Conservation (phyloP, 192 early-diverging fungal genomes). For the Coemansia sp. region DNA sequence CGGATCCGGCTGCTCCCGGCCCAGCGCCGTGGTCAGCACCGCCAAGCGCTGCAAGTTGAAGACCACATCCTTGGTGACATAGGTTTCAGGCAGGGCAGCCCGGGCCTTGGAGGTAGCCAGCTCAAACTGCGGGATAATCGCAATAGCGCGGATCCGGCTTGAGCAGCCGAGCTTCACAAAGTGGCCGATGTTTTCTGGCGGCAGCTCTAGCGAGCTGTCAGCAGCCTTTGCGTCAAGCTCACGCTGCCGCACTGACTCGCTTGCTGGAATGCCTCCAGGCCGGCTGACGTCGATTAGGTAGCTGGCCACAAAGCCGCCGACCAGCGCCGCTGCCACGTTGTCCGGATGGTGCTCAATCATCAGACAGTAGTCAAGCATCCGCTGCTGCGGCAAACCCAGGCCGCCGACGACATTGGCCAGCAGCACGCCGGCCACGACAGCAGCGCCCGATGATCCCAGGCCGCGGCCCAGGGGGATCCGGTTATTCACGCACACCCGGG, state of each 20-base stretch:
- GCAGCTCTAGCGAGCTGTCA: slow-evolving; percentile 22
- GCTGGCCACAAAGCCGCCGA: slow-evolving; percentile 91
- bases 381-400: slow-evolving; percentile 64
- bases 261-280: slow-evolving; percentile 27
- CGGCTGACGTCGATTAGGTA: slow-evolving; percentile 63
- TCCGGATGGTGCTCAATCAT: slow-evolving; percentile 97
- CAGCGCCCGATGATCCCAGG: slow-evolving; percentile 93
- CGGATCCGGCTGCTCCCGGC: slow-evolving; percentile 64
- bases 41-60: slow-evolving; percentile 94
- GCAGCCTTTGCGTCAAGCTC: slow-evolving; percentile 20
- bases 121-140: slow-evolving; percentile 87
- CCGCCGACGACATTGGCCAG: slow-evolving; percentile 73
- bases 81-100: slow-evolving; percentile 72
- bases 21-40: slow-evolving; percentile 83
- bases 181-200: slow-evolving; percentile 64
- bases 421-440: slow-evolving; percentile 89
- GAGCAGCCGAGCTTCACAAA: slow-evolving; percentile 66
- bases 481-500: slow-evolving; percentile 78
- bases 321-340: slow-evolving; percentile 89
- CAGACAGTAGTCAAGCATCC: slow-evolving; percentile 87
- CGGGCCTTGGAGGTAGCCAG: slow-evolving; percentile 89
- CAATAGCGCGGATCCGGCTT: slow-evolving; percentile 67
- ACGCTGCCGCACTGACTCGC: slow-evolving; percentile 24
- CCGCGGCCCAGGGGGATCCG: slow-evolving; percentile 94
- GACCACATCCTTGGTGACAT: slow-evolving; percentile 74